A percentile compares a stretch with the other conserved stretches of the same genome.
Conservation (phyloP, 768 basidiomycete genomes). For the Suillus tomentosus region DNA sequence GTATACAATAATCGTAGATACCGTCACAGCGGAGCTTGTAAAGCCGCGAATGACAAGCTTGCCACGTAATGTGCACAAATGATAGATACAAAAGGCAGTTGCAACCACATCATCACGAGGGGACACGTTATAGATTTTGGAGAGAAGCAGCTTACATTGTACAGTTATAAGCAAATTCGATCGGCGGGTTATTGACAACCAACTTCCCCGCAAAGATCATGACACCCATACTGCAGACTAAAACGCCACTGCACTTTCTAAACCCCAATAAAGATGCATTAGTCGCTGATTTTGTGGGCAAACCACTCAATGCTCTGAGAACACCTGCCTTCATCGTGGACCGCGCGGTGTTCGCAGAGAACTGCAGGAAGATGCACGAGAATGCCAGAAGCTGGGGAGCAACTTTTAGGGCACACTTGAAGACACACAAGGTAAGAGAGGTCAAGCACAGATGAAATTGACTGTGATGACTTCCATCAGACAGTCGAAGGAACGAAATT, state of each 20-base stretch:
- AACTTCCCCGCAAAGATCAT: conserved; percentile 17
- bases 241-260: conserved; percentile 44
- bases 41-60: not conserved
- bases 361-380: conserved; percentile 73
- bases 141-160: not conserved
- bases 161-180: not conserved
- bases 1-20: not conserved
- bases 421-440: conserved; percentile 70
- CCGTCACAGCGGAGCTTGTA: not conserved
- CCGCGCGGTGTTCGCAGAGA: conserved; percentile 66
- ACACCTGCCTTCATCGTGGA: conserved; percentile 84
- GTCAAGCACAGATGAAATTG: not conserved
- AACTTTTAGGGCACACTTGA: conserved; percentile 79
- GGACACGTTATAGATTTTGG: not conserved
- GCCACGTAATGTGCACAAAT: conserved; percentile 3
- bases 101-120: not conserved
- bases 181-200: not conserved
- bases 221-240: conserved; percentile 42
- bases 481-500: conserved; percentile 74
- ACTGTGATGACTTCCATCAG: conserved; percentile 36
- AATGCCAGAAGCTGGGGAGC: conserved; percentile 69
- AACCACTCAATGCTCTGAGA: conserved; percentile 54
- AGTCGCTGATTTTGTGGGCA: conserved; percentile 57
- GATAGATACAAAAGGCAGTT: not conserved
- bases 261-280: conserved; percentile 51